These are phyloP conservation scores for Citrullus amarus DNA, from an alignment of 306 rosid genomes.

Conservation along the genomic window DNA sequence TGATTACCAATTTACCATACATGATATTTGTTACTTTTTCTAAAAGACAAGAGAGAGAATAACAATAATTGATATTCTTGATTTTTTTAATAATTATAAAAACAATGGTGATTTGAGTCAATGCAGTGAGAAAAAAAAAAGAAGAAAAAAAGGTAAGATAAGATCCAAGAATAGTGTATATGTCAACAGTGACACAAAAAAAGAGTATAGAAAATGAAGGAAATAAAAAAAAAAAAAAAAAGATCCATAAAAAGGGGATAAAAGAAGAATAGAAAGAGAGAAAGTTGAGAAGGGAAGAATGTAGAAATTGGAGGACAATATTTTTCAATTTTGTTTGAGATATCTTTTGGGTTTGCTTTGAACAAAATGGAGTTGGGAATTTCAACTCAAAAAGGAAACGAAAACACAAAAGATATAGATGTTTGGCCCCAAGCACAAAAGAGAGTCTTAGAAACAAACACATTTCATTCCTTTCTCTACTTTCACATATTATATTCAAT, in stretches of 20 bases:
- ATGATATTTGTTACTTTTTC: neutral
- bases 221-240: neutral
- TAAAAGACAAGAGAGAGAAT: neutral
- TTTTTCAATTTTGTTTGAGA: neutral
- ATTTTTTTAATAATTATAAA: neutral
- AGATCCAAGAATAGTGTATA: neutral
- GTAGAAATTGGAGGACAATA: neutral
- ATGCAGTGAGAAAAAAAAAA: neutral
- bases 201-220: neutral
- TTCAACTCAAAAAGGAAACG: neutral
- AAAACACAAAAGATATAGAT: neutral
- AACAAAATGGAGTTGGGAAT: neutral
- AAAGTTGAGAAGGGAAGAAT: neutral
- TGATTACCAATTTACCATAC: neutral
- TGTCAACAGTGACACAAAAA: neutral
- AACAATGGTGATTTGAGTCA: neutral
- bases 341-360: neutral
- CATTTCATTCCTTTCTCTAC: neutral
- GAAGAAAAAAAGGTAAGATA: neutral
- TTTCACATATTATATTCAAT: neutral
- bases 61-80: neutral
- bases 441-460: neutral
- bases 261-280: neutral
- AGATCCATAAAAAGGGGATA: neutral
- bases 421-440: neutral